Base-by-base conservation (phyloP, 2,329 filamentous ascomycete species). In the Phialocephala subalpina region DNA sequence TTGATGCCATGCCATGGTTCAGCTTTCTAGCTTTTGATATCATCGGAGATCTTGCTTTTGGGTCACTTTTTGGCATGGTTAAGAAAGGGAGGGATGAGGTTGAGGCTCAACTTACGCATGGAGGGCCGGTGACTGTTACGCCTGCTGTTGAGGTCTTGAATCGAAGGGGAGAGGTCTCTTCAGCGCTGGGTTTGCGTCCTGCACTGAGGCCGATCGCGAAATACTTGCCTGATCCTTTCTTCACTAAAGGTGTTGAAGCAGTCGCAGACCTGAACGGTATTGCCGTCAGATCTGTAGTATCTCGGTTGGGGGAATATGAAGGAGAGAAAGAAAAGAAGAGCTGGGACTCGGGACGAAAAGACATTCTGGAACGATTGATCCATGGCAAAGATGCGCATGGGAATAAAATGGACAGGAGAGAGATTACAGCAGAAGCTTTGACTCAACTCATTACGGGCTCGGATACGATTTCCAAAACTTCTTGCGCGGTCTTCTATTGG, bases 71-170 rank as follows among this genome's bases (percentile, higher is more conserved):
- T 76, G 92, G 92, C 36, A 97, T 97, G 94, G 83, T 97, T 5
- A 84, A 87, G 58, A 87, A 89, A 66, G 93, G 92, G n/a, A 85
- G 86, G 64, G 93, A 97, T 77, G 83, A 93, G 56, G 91, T 92
- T 2, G 92, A 95, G 78, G 88, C 95, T 53, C 85, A 89, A 56
- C 80, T 81, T 66, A 84, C 84, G 0, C 87, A 89, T 0, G 82
- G 88, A 64, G 82, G 84, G 1, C 82, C 86, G 2, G 86, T 91
- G 3, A 87, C 87, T 36, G 93, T 90, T 72, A 91, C 91, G 0
- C 87, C 90, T 0, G 94, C 94, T 11, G 92, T 97, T 67, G 90
- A 97, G 79, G 94, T 97, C 4, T 83, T 97, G 58, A 97, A 97
- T 80, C 87, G 94, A 14, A 86, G 94, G 57, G 94, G 94, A 60